Percentiles rank a stretch among this genome's conserved stretches.
Conservation (phyloP, 257 asterid species). For the Haberlea rhodopensis region DNA sequence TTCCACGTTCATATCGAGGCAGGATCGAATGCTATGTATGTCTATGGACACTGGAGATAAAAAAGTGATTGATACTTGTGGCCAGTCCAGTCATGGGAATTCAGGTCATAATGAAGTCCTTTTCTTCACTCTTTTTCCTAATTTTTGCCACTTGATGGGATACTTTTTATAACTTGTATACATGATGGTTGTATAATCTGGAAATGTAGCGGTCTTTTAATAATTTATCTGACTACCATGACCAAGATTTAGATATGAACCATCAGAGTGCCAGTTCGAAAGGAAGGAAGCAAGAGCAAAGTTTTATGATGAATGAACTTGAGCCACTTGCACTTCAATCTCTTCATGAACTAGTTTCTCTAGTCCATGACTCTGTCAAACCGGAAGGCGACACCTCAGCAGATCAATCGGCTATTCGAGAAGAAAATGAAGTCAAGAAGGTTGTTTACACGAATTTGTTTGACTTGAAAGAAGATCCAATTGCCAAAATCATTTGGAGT, state of each 20-base stretch:
- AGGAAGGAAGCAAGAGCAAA: slow-evolving; percentile 36
- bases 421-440: slow-evolving; percentile 36
- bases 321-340: slow-evolving; percentile 54
- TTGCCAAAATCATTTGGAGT: slow-evolving; percentile 70
- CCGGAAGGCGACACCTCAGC: slow-evolving; percentile 32
- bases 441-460: slow-evolving; percentile 28
- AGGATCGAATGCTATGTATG: slow-evolving; percentile 65
- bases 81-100: slow-evolving; percentile 35
- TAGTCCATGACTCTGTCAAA: slow-evolving; percentile 58
- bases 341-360: slow-evolving; percentile 69
- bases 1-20: slow-evolving; percentile 53
- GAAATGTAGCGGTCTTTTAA: slow-evolving; percentile 12
- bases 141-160: slow-evolving; percentile 20
- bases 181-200: slow-evolving; percentile 21
- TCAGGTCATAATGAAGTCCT: slow-evolving; percentile 26
- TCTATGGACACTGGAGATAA: slow-evolving; percentile 37
- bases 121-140: slow-evolving; percentile 6
- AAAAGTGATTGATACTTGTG: slow-evolving; percentile 30
- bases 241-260: slow-evolving; percentile 32
- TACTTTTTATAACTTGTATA: slow-evolving; percentile 8
- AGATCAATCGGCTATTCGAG: slow-evolving; percentile 33
- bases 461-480: slow-evolving; percentile 64
- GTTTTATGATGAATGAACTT: slow-evolving; percentile 49
- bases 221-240: slow-evolving; percentile 36
- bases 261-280: slow-evolving; percentile 32